These are phyloP conservation scores for Pseudocercospora musae DNA, from an alignment of 2,329 filamentous ascomycete species.

Conservation along the genomic window DNA sequence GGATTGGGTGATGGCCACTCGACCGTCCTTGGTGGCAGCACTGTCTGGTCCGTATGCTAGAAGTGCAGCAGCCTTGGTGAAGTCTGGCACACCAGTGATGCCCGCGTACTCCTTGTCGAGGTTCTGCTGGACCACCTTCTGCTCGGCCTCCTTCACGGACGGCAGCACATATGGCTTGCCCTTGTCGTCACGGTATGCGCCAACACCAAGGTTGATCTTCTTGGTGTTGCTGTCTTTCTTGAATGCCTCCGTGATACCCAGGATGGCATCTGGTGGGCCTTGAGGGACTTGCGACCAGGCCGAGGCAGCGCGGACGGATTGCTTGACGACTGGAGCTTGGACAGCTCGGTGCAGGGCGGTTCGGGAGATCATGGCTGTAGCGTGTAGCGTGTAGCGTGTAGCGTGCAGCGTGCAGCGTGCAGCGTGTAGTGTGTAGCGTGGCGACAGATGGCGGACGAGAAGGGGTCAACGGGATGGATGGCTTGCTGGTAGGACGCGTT, in stretches of 20 bases:
- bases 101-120: slow-evolving; percentile 97
- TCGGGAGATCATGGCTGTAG: slow-evolving; percentile 31
- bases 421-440: neutral
- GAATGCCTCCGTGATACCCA: slow-evolving; percentile 96
- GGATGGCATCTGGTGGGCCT: slow-evolving; percentile 78
- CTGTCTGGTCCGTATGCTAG: slow-evolving; percentile 87
- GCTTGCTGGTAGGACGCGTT: slow-evolving; percentile 3
- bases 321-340: slow-evolving; percentile 27
- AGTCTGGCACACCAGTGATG: slow-evolving; percentile 92
- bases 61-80: slow-evolving; percentile 86
- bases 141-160: slow-evolving; percentile 84
- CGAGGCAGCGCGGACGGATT: slow-evolving; percentile 62
- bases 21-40: slow-evolving; percentile 66
- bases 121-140: slow-evolving; percentile 72
- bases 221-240: slow-evolving; percentile 90
- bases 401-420: no score
- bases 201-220: slow-evolving; percentile 99
- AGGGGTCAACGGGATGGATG: neutral
- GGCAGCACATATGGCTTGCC: slow-evolving; percentile 98
- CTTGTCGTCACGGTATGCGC: slow-evolving; percentile 96
- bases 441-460: neutral
- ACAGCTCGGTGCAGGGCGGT: slow-evolving; percentile 31
- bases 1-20: slow-evolving; percentile 90
- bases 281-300: slow-evolving; percentile 90
- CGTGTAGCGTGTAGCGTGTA: neutral